Percentiles rank a stretch among this genome's conserved stretches.
Evolutionary conservation across 768 basidiomycete genomes (phyloP).

Genomic region (Pulveroboletus sp.): DNA sequence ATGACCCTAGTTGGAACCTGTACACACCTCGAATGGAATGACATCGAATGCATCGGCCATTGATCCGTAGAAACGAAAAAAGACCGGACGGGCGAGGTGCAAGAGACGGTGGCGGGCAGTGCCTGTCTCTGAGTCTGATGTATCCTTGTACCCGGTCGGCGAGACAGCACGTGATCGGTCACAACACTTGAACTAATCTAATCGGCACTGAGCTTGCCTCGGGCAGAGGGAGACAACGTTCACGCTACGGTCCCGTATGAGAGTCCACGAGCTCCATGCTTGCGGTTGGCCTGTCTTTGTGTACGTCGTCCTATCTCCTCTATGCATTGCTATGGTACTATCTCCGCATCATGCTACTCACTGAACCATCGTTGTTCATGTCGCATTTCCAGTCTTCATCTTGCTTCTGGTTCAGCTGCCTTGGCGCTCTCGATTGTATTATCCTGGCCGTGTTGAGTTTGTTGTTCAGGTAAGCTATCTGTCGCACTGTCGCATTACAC

Average conservation of each 20-base stretch:
- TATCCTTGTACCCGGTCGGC: constrained; percentile 11
- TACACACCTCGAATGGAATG: constrained; percentile 74
- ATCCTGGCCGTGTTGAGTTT: too few relatives aligned
- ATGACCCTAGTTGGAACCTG: background rate
- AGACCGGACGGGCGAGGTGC: background rate
- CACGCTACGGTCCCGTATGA: constrained; percentile 20
- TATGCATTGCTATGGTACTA: too few relatives aligned
- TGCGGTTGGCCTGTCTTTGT: too few relatives aligned
- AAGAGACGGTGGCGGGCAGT: constrained; percentile 1
- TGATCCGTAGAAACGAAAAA: too few relatives aligned
- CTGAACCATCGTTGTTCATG: constrained; percentile 73
- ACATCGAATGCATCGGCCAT: constrained; percentile 79
- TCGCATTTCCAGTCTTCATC: constrained; percentile 79
- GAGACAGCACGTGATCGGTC: constrained; percentile 23
- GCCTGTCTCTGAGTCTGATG: background rate
- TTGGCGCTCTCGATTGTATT: too few relatives aligned
- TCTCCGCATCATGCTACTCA: constrained; percentile 57
- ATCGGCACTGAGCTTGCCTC: constrained; percentile 22
- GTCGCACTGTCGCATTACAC: too few relatives aligned
- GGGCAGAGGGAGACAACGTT: constrained; percentile 49
- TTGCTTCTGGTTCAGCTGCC: constrained; percentile 75
- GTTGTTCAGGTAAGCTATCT: too few relatives aligned
- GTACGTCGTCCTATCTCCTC: too few relatives aligned
- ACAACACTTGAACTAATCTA: constrained; percentile 10
- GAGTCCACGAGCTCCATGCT: too few relatives aligned